Evolutionary conservation across 768 basidiomycete genomes (phyloP).

Genomic region (Lactarius evosmus): DNA sequence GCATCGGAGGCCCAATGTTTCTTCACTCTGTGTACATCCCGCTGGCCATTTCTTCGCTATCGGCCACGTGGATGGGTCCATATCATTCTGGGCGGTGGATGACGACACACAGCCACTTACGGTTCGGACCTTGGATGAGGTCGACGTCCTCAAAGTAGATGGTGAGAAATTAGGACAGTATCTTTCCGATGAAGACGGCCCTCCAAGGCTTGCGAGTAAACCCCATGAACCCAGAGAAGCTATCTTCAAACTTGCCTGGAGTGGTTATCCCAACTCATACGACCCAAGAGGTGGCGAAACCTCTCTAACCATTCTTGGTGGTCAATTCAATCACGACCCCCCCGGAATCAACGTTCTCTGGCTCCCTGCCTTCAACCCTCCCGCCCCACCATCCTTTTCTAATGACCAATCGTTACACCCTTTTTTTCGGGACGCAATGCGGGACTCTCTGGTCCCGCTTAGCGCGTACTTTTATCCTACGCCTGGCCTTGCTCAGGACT

Average conservation of each 20-base stretch:
- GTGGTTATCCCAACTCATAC: slow-evolving; percentile 61
- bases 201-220: slow-evolving; percentile 26
- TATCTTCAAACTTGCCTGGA: slow-evolving; percentile 86
- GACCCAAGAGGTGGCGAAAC: slow-evolving; percentile 72
- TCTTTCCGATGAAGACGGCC: slow-evolving; percentile 31
- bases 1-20: slow-evolving; percentile 67
- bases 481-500: slow-evolving; percentile 66
- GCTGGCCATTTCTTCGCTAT: slow-evolving; percentile 72
- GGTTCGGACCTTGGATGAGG: slow-evolving; percentile 64
- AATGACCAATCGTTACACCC: slow-evolving; percentile 33
- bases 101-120: slow-evolving; percentile 74
- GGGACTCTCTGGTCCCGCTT: slow-evolving; percentile 49
- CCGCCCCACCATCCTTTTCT: slow-evolving; percentile 40
- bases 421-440: slow-evolving; percentile 59
- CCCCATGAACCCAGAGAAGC: slow-evolving; percentile 52
- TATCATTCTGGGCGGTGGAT: slow-evolving; percentile 80
- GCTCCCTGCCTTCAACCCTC: slow-evolving; percentile 61
- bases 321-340: slow-evolving; percentile 50
- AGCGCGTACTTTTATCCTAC: slow-evolving; percentile 58
- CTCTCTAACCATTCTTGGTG: slow-evolving; percentile 74
- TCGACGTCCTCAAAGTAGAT: slow-evolving; percentile 55
- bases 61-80: slow-evolving; percentile 78
- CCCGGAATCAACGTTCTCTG: slow-evolving; percentile 66
- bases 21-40: slow-evolving; percentile 69
- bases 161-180: slow-evolving; percentile 44